A percentile compares a stretch with the other conserved stretches of the same genome.
Conservation (phyloP, 805 yeast genomes). For the Metschnikowia similis region DNA sequence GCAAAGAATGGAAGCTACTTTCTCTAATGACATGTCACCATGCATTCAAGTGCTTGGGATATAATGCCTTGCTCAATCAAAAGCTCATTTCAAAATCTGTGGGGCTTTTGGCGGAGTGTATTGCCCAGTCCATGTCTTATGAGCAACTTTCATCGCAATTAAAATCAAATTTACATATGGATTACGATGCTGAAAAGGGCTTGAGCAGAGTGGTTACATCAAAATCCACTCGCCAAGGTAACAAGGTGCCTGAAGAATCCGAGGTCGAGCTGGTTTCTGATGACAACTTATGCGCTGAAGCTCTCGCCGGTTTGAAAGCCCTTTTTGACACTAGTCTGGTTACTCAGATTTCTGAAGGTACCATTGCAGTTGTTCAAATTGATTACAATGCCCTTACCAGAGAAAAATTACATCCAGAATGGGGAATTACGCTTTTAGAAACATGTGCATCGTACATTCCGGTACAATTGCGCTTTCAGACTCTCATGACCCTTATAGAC, state of each 20-base stretch:
- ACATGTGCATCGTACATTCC: constrained; percentile 74
- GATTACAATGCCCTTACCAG: constrained; percentile 22
- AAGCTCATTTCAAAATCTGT: constrained; percentile 32
- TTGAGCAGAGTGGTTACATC: constrained; percentile 27
- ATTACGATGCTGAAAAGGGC: constrained; percentile 21
- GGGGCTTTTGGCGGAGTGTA: constrained; percentile 35
- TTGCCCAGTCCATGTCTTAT: constrained; percentile 21
- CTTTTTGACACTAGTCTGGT: constrained; percentile 63
- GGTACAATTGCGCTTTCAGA: constrained; percentile 67
- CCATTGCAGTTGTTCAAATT: constrained; percentile 45
- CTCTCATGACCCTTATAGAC: constrained; percentile 44
- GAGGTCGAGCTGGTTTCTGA: constrained; percentile 35
- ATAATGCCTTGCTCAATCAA: constrained; percentile 26
- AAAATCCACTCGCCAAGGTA: constrained; percentile 14
- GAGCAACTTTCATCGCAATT: constrained; percentile 21
- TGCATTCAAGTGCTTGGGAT: constrained; percentile 36
- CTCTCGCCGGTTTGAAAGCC: constrained; percentile 47
- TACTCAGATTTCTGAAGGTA: constrained; percentile 55
- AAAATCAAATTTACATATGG: constrained; percentile 25
- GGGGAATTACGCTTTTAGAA: constrained; percentile 59
- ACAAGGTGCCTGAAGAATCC: constrained; percentile 23
- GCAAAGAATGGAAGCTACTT: constrained; percentile 44
- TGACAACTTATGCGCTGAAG: constrained; percentile 43
- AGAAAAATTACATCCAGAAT: constrained; percentile 20
- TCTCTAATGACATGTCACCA: constrained; percentile 37